Percentiles rank a stretch among this genome's conserved stretches.
These are phyloP conservation scores for Agarophyton chilense DNA, from an alignment of 23 red algal genomes.

Conservation along the genomic window DNA sequence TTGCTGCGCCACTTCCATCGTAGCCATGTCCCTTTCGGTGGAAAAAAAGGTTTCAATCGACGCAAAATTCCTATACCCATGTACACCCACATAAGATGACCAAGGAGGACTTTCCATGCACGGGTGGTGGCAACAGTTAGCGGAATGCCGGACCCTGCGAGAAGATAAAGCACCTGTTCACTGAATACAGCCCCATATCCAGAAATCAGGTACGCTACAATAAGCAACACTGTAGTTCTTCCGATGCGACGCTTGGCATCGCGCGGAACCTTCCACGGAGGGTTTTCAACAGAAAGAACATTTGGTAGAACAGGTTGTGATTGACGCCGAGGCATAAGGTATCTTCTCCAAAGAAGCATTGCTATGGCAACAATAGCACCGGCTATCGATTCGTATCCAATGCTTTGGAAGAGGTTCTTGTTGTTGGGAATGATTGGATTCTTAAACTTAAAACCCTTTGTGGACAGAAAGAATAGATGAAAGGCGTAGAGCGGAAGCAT, in stretches of 20 bases:
- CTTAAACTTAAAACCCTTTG: conserved; percentile 75
- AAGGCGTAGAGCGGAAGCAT: conserved; percentile 80
- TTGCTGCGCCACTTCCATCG: conserved; percentile 81
- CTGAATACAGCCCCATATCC: conserved; percentile 94
- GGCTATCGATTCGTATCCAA: conserved; percentile 78
- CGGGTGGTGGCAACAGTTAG: conserved; percentile 90
- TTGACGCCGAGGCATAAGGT: conserved; percentile 13
- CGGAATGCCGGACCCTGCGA: conserved; percentile 84
- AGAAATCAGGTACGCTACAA: conserved; percentile 93
- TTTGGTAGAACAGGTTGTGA: conserved; percentile 54
- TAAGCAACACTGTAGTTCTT: conserved; percentile 79
- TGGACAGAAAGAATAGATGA: conserved; percentile 88
- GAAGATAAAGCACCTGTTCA: conserved; percentile 86
- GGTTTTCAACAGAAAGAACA: conserved; percentile 67
- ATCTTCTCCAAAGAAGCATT: conserved; percentile 54
- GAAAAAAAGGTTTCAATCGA: conserved; percentile 96
- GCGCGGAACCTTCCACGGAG: conserved; percentile 88
- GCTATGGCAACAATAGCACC: conserved; percentile 70
- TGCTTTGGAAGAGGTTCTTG: conserved; percentile 65
- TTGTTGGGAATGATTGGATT: conserved; percentile 71
- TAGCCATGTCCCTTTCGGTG: conserved; percentile 89
- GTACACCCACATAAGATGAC: conserved; percentile 99
- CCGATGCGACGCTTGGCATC: conserved; percentile 70
- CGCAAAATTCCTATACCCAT: conserved; percentile 95
- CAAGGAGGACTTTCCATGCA: conserved; percentile 96